These are phyloP conservation scores for Salix purpurea DNA, from an alignment of 345 rosid species.

Conservation along the genomic window DNA sequence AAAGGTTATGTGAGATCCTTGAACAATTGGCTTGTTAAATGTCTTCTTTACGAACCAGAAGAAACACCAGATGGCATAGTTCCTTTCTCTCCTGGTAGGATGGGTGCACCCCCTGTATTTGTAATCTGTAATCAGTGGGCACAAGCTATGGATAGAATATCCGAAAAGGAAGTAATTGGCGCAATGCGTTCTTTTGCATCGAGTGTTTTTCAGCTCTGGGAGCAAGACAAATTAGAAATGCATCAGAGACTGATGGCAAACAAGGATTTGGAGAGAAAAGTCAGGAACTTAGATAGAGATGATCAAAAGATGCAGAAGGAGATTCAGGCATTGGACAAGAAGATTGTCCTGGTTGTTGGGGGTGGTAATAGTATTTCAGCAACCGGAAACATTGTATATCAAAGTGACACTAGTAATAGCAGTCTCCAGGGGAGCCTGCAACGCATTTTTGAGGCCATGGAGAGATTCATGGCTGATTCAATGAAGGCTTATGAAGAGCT, in stretches of 20 bases:
- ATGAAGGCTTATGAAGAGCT: slow-evolving; percentile 75
- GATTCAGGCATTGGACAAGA: slow-evolving; percentile 87
- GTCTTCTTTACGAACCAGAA: slow-evolving; percentile 86
- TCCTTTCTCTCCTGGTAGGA: slow-evolving; percentile 92
- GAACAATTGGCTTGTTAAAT: slow-evolving; percentile 79
- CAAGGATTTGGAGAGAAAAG: slow-evolving; percentile 63
- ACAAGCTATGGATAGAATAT: slow-evolving; percentile 66
- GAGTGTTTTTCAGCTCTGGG: slow-evolving; percentile 74
- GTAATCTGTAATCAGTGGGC: slow-evolving; percentile 97
- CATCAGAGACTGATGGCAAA: slow-evolving; percentile 44
- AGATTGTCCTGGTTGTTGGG: slow-evolving; percentile 48
- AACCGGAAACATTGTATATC: slow-evolving; percentile 54
- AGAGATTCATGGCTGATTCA: slow-evolving; percentile 66
- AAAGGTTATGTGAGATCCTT: slow-evolving; percentile 68
- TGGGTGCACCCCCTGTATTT: slow-evolving; percentile 89
- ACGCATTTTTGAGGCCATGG: slow-evolving; percentile 81
- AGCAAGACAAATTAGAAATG: slow-evolving; percentile 60
- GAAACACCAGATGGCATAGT: slow-evolving; percentile 74
- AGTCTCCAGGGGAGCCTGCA: slow-evolving; percentile 71
- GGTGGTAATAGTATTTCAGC: slow-evolving; percentile 29
- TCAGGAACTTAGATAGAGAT: slow-evolving; percentile 58
- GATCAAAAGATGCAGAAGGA: slow-evolving; percentile 84
- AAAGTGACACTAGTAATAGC: slow-evolving; percentile 60
- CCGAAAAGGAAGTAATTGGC: slow-evolving; percentile 79
- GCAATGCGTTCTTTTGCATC: slow-evolving; percentile 65